Evolutionary conservation across 2,329 filamentous ascomycete species (phyloP).

Genomic region (Diplodia seriata): DNA sequence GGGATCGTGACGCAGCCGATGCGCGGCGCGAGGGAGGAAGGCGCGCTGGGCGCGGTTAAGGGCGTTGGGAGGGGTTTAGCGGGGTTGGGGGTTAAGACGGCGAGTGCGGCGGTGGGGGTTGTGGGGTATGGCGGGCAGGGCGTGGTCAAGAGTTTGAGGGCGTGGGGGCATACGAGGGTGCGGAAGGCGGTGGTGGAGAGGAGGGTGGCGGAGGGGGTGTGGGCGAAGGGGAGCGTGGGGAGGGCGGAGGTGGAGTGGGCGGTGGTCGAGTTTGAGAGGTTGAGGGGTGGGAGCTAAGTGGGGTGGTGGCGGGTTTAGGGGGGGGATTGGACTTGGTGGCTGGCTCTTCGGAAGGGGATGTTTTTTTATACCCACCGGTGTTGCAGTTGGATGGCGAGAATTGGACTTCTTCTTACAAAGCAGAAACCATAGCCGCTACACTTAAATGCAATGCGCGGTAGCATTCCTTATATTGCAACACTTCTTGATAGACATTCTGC

Average conservation of each 20-base stretch:
- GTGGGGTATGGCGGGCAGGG: slow-evolving; percentile 7
- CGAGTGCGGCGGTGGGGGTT: neutral
- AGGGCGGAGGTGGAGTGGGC: neutral
- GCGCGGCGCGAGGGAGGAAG: slow-evolving; percentile 43
- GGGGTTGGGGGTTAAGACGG: neutral
- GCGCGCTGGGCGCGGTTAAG: slow-evolving; percentile 34
- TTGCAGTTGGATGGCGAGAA: too few species aligned
- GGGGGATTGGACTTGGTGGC: too few species aligned
- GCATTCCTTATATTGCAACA: too few species aligned
- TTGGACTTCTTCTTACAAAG: too few species aligned
- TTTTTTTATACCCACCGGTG: too few species aligned
- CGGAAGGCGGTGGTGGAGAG: slow-evolving; percentile 15
- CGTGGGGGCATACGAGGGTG: neutral
- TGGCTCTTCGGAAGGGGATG: too few species aligned
- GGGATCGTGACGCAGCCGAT: slow-evolving; percentile 38
- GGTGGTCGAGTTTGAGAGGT: neutral
- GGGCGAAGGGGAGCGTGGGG: neutral
- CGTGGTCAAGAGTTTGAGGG: neutral
- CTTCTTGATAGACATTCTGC: too few species aligned
- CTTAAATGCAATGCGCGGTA: too few species aligned
- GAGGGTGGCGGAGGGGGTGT: slow-evolving; percentile 11
- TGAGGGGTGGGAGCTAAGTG: neutral
- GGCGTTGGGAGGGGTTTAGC: slow-evolving; percentile 1
- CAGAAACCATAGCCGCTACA: too few species aligned
- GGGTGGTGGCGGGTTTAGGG: too few species aligned